A percentile compares a stretch with the other conserved stretches of the same genome.
Evolutionary conservation across 352 stramenopile genomes (phyloP).

Genomic region (Blastocystis sp.): DNA sequence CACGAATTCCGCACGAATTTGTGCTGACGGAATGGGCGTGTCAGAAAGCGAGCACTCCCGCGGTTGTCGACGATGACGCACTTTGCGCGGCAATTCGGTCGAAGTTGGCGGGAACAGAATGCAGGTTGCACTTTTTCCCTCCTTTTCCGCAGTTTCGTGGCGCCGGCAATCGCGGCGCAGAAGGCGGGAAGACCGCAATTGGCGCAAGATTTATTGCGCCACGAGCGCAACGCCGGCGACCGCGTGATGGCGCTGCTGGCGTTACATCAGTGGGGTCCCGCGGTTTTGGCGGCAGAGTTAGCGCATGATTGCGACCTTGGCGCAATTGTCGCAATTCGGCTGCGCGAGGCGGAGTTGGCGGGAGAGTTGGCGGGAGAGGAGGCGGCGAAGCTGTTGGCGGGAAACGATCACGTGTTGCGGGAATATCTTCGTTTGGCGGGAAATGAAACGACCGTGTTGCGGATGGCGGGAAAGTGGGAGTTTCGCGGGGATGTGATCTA

Average conservation of each 20-base stretch:
- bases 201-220: background rate
- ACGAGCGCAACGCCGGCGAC: background rate
- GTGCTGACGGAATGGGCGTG: constrained; percentile 44
- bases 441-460: too few species aligned
- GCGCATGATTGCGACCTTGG: background rate
- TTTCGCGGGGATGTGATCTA: too few species aligned
- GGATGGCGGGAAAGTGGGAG: too few species aligned
- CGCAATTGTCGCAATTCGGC: background rate
- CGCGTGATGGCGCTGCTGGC: background rate
- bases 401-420: too few species aligned
- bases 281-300: background rate
- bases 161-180: too few species aligned
- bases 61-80: background rate
- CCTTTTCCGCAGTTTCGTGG: too few species aligned
- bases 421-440: too few species aligned
- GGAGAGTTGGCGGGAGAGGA: too few species aligned
- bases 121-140: too few species aligned
- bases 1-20: constrained; percentile 29
- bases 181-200: background rate
- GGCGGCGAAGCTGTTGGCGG: too few species aligned
- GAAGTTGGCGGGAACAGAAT: background rate
- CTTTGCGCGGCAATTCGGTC: background rate
- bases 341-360: too few species aligned
- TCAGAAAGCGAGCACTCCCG: background rate
- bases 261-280: background rate